Evolutionary conservation across 176 grass and related monocot species (phyloP), one percentile per base, ranked within the genome.

Genomic region (Ampelocalamus luodianensis): DNA sequence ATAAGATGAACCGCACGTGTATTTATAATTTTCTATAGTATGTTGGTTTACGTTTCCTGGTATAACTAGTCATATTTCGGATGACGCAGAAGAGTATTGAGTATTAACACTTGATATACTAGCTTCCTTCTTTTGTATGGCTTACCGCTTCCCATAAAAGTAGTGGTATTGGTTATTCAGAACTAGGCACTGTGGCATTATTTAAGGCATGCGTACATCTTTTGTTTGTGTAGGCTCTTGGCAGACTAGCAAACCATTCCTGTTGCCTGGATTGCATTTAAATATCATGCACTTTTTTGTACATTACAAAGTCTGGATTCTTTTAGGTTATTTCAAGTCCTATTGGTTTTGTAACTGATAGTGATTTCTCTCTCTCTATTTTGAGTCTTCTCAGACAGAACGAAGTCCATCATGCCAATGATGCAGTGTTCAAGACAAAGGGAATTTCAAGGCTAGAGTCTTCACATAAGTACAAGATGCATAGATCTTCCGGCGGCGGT

Each of bases 401-500:
- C 12, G 20, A 76, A 65, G 13, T 36, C 14, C 69, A n/a, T 53
- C 48, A 36, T 2, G 11, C 18, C 53, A 59, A 68, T 61, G 74
- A 45, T 3, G 27, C 16, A 65, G 34, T 32, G 18, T 27, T 61
- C 34, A 79, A 62, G 45, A 20, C 56, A 45, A 81, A 58, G 56
- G 17, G 36, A 43, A 32, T 66, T 65, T 42, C 39, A 65, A 36
- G 13, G 51, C 22, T 42, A 54, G 16, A 83, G 13, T 84, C 46
- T 79, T 74, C 60, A 58, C 14, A 75, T 74, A 79, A 79, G 49
- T 34, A 42, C 36, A 78, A 37, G 78, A 50, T 36, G 17, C 32
- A 65, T 42, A 89, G 63, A 82, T 81, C 40, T 68, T 82, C 75
- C 58, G 64, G 72, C 1, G 64, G 87, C 58, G 70, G 72, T 1